These are phyloP conservation scores for Beta lomatogona DNA, from an alignment of 179 eudicot species.

Conservation along the genomic window DNA sequence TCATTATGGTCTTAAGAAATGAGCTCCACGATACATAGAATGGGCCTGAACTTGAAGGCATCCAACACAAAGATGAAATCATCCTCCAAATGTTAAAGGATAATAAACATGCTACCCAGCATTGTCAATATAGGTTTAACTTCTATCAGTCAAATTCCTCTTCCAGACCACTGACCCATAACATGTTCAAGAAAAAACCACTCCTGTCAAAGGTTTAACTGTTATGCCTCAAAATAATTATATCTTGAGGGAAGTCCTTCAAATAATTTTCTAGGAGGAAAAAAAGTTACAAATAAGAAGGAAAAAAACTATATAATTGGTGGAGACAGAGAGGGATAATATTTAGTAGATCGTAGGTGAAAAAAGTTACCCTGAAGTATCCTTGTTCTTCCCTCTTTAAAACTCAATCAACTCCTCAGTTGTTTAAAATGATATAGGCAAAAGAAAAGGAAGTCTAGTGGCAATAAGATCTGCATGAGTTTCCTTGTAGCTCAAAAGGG, in stretches of 20 bases:
- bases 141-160: background rate
- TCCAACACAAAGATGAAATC: background rate
- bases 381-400: constrained; percentile 8
- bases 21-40: background rate
- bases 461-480: constrained; percentile 7
- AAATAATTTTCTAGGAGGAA: background rate
- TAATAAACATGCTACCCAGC: background rate
- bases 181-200: background rate
- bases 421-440: background rate
- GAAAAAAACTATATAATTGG: background rate
- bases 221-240: background rate
- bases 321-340: background rate
- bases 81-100: background rate
- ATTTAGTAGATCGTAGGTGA: background rate
- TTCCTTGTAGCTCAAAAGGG: constrained; percentile 4
- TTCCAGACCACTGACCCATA: background rate
- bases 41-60: background rate
- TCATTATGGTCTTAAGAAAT: background rate
- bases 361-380: constrained; percentile 13
- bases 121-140: background rate
- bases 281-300: background rate
- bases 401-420: constrained; percentile 1
- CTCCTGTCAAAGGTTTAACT: background rate
- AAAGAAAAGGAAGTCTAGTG: background rate
- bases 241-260: background rate